phyloP scores from a whole-genome alignment of 371 early-diverging fungal species.

The Mortierella sp. region DNA sequence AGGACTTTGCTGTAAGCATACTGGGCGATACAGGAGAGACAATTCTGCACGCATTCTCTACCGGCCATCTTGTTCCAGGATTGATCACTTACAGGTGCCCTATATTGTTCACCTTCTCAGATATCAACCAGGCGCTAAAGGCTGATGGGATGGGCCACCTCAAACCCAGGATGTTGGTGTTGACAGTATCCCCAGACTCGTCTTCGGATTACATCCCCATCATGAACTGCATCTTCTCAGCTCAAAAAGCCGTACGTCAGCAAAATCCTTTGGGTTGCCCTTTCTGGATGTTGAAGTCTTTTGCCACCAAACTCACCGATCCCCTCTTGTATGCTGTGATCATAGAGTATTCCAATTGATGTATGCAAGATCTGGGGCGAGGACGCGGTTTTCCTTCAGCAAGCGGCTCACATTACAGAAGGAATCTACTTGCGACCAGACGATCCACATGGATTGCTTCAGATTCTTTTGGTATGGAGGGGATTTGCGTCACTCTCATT shows the following conservation, averaged over 20 bases:
- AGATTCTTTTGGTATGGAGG: constrained; percentile 80
- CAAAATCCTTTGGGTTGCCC: neutral
- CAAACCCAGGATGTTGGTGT: constrained; percentile 84
- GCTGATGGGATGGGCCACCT: constrained; percentile 67
- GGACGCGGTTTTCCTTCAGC: constrained; percentile 91
- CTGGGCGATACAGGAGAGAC: no score
- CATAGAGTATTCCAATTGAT: constrained; percentile 85
- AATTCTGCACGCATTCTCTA: no score
- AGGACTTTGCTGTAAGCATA: constrained; percentile 41
- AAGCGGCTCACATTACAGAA: constrained; percentile 91
- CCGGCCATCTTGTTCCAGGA: neutral
- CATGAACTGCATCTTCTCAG: constrained; percentile 97
- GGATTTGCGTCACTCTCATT: neutral
- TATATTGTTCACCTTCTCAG: constrained; percentile 39
- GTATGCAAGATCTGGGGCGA: constrained; percentile 84
- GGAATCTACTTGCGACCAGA: constrained; percentile 82
- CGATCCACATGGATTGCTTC: constrained; percentile 76
- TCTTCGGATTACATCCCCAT: constrained; percentile 92
- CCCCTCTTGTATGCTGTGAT: neutral
- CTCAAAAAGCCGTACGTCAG: constrained; percentile 82
- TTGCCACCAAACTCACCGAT: constrained; percentile 12
- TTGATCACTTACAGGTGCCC: neutral
- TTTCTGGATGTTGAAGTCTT: neutral
- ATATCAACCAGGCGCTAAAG: constrained; percentile 74
- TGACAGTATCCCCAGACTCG: constrained; percentile 89